These are phyloP conservation scores for Nothophytophthora sp. DNA, from an alignment of 352 stramenopile species.

Conservation along the genomic window DNA sequence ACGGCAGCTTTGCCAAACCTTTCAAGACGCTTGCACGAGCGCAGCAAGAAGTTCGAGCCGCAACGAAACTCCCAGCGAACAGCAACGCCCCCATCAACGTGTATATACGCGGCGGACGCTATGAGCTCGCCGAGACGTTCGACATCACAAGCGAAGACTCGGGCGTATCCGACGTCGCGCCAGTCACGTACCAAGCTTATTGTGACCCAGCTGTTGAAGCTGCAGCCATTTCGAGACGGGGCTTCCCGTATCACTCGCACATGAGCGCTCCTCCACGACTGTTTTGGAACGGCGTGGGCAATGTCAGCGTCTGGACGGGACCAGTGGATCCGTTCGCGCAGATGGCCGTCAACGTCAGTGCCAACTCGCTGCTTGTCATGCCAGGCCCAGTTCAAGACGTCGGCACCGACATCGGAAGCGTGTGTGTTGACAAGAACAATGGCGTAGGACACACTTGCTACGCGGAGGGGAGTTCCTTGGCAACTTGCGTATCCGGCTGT, in stretches of 20 bases:
- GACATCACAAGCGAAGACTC: slow-evolving; percentile 54
- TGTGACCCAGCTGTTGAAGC: slow-evolving; percentile 44
- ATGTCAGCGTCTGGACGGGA: slow-evolving; percentile 39
- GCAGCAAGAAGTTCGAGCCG: slow-evolving; percentile 36
- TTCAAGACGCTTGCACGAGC: slow-evolving; percentile 56
- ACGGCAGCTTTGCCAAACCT: slow-evolving; percentile 47
- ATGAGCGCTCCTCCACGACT: slow-evolving; percentile 36
- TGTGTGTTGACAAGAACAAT: slow-evolving; percentile 69
- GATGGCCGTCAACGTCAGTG: slow-evolving; percentile 49
- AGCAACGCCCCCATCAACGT: slow-evolving; percentile 49
- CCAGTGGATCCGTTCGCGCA: slow-evolving; percentile 62
- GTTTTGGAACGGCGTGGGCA: slow-evolving; percentile 70
- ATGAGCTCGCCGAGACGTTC: slow-evolving; percentile 55
- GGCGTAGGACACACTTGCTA: slow-evolving; percentile 68
- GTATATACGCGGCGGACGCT: slow-evolving; percentile 52
- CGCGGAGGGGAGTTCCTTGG: slow-evolving; percentile 27
- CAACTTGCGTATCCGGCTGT: slow-evolving; percentile 60
- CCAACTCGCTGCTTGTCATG: slow-evolving; percentile 38
- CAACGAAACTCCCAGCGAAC: slow-evolving; percentile 23
- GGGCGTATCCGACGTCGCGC: slow-evolving; percentile 19
- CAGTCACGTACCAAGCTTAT: slow-evolving; percentile 72
- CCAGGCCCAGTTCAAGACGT: slow-evolving; percentile 16
- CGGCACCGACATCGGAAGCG: slow-evolving; percentile 33
- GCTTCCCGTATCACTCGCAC: slow-evolving; percentile 51
- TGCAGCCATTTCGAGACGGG: slow-evolving; percentile 29